phyloP scores from a whole-genome alignment of 139 green algal species.

The Gonium pectorale region DNA sequence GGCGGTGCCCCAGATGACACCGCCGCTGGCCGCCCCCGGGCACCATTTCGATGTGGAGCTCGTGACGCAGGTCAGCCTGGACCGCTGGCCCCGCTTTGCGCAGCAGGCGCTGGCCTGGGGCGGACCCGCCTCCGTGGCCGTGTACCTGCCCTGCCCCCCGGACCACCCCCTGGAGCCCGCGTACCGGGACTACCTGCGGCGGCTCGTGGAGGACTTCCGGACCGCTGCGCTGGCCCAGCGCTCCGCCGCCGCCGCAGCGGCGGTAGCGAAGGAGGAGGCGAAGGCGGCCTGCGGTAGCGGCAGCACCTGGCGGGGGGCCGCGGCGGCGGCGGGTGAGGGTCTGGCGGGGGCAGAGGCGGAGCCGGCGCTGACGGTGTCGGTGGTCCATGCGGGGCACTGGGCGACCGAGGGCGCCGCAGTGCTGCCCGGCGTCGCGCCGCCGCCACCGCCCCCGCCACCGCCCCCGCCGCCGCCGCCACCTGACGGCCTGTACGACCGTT shows the following conservation, averaged over 20 bases:
- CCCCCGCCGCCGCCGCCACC: no score
- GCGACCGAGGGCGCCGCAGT: conserved; percentile 1
- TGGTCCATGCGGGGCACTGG: neutral
- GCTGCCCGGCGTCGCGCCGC: neutral
- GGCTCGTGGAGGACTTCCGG: neutral
- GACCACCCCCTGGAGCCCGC: neutral
- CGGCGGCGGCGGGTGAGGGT: neutral
- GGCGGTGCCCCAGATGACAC: no score
- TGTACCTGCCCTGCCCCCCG: conserved; percentile 44
- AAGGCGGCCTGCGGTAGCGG: neutral
- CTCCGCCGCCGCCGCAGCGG: neutral
- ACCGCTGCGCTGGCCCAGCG: neutral
- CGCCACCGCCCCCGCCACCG: neutral
- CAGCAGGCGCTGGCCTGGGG: conserved; percentile 45
- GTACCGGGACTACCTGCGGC: neutral
- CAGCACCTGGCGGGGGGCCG: neutral
- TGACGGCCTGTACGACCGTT: neutral
- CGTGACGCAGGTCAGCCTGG: conserved; percentile 20
- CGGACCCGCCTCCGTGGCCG: conserved; percentile 45
- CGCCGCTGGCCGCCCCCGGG: no score
- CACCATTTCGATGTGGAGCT: conserved; percentile 18
- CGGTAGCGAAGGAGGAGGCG: no score
- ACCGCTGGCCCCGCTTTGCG: conserved; percentile 44
- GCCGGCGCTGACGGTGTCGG: neutral
- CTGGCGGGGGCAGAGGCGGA: neutral